Evolutionary conservation across 768 basidiomycete genomes (phyloP).

Genomic region (Lentinus tigrinus): DNA sequence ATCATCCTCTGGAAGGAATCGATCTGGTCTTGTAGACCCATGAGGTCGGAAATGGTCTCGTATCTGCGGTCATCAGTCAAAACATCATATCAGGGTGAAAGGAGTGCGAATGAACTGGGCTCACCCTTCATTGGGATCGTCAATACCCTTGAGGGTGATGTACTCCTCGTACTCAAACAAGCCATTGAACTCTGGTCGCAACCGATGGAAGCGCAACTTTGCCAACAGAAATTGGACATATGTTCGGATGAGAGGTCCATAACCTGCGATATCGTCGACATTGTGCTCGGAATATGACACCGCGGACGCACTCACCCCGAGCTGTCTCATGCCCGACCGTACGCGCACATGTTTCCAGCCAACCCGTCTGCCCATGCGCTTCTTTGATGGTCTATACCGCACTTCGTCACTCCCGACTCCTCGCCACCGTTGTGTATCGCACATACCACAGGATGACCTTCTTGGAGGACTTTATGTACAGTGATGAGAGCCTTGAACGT

Average conservation of each 20-base stretch:
- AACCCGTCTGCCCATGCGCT: conserved; percentile 93
- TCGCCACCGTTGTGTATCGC: neutral
- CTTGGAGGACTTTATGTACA: conserved; percentile 96
- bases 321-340: conserved; percentile 79
- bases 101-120: conserved; percentile 25
- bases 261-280: conserved; percentile 52
- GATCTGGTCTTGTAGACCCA: conserved; percentile 97
- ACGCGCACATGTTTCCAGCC: conserved; percentile 96
- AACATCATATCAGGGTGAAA: conserved; percentile 1
- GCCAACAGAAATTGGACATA: conserved; percentile 96
- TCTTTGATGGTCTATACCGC: conserved; percentile 86
- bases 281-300: neutral
- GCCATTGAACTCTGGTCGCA: conserved; percentile 97
- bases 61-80: conserved; percentile 52
- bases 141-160: conserved; percentile 93
- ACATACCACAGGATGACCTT: conserved; percentile 90
- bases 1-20: conserved; percentile 98
- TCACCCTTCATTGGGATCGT: conserved; percentile 99
- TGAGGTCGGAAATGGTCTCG: conserved; percentile 96
- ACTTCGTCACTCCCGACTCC: conserved; percentile 8
- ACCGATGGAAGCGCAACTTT: conserved; percentile 93
- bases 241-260: conserved; percentile 88
- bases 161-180: conserved; percentile 99
- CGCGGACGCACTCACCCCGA: conserved; percentile 51
- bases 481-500: conserved; percentile 98